These are phyloP conservation scores for Discostella stelligera DNA, from an alignment of 352 stramenopile species.

Conservation along the genomic window DNA sequence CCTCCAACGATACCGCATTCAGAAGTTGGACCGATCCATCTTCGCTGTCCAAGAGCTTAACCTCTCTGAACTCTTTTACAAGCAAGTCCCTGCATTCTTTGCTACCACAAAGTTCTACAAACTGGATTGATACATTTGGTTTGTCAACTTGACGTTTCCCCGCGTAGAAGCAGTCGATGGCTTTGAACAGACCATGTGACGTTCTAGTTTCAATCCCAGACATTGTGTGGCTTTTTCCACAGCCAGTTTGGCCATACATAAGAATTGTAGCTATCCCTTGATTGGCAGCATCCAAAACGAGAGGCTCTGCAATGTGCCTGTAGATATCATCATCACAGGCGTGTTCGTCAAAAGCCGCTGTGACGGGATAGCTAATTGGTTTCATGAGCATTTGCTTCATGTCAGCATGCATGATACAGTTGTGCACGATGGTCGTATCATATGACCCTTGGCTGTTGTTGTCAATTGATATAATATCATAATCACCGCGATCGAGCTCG, in stretches of 20 bases:
- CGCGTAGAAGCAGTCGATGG: slow-evolving; percentile 16
- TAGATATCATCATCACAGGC: slow-evolving; percentile 85
- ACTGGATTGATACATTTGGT: slow-evolving; percentile 43
- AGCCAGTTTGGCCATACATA: slow-evolving; percentile 78
- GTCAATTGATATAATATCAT: slow-evolving; percentile 83
- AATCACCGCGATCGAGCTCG: slow-evolving; percentile 86
- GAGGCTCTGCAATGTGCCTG: slow-evolving; percentile 74
- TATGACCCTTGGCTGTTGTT: slow-evolving; percentile 68
- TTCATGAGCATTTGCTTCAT: slow-evolving; percentile 89
- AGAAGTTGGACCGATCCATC: slow-evolving; percentile 81
- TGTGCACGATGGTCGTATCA: slow-evolving; percentile 83
- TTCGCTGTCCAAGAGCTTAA: slow-evolving; percentile 83
- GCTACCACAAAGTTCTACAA: slow-evolving; percentile 63
- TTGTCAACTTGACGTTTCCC: slow-evolving; percentile 9
- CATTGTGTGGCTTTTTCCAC: slow-evolving; percentile 86
- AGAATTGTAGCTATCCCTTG: slow-evolving; percentile 84
- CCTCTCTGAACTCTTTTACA: slow-evolving; percentile 73
- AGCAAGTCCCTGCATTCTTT: slow-evolving; percentile 84
- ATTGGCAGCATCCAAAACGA: slow-evolving; percentile 82
- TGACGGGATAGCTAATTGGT: slow-evolving; percentile 83
- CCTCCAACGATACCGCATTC: slow-evolving; percentile 69
- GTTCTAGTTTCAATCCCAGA: slow-evolving; percentile 73
- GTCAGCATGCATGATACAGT: slow-evolving; percentile 89
- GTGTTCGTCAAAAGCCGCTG: slow-evolving; percentile 83
- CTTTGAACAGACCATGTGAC: slow-evolving; percentile 39